phyloP scores from a whole-genome alignment of 257 asterid species.

The Plantago major region DNA sequence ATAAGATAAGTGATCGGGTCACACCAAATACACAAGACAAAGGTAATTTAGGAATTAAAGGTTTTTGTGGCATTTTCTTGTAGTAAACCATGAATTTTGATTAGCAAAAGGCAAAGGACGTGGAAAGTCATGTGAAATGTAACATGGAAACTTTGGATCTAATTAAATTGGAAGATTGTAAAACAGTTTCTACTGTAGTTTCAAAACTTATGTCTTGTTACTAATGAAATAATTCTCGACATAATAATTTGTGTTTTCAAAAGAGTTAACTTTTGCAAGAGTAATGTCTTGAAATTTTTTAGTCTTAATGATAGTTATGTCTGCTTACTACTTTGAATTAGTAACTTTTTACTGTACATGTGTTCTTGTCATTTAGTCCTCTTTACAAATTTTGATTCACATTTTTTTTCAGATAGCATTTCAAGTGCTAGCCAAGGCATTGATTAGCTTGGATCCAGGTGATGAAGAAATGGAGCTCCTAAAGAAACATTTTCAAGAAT shows the following conservation, averaged over 20 bases:
- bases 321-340: constrained; percentile 18
- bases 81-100: constrained; percentile 12
- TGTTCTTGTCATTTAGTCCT: neutral
- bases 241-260: constrained; percentile 35
- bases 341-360: constrained; percentile 10
- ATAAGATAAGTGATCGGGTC: too few species aligned
- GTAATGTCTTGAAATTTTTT: constrained; percentile 21
- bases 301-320: constrained; percentile 43
- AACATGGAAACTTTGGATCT: constrained; percentile 10
- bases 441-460: constrained; percentile 69
- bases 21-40: too few species aligned
- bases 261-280: constrained; percentile 28
- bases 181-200: constrained; percentile 26
- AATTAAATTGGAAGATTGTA: constrained; percentile 28
- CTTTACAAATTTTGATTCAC: neutral
- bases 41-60: too few species aligned
- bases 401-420: constrained; percentile 59
- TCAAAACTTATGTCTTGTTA: constrained; percentile 5
- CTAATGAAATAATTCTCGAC: constrained; percentile 19
- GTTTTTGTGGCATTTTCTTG: too few species aligned
- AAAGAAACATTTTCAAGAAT: constrained; percentile 74
- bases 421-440: constrained; percentile 72
- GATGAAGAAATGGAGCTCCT: constrained; percentile 64
- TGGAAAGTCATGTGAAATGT: constrained; percentile 18
- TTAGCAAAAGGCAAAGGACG: constrained; percentile 13